Conservation (phyloP, 2,329 filamentous ascomycete species). For the Penicillium sp. region DNA sequence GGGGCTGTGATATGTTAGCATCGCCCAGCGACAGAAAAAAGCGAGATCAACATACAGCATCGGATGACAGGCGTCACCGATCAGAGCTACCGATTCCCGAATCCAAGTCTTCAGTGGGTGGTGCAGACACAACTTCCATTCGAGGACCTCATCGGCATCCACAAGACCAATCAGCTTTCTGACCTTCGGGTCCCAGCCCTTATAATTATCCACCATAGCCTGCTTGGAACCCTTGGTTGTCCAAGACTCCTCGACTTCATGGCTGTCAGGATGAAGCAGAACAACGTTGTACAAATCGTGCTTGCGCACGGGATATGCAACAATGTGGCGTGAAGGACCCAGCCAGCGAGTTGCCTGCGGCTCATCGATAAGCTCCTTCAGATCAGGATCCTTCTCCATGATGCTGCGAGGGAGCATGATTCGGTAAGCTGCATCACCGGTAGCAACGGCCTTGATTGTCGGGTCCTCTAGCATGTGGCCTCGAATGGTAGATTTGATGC, state of each 20-base stretch:
- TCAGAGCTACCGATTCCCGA: constrained; percentile 33
- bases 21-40: not conserved
- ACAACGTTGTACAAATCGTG: constrained; percentile 64
- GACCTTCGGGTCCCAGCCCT: constrained; percentile 58
- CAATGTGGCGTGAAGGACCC: constrained; percentile 68
- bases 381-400: constrained; percentile 63
- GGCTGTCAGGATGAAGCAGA: constrained; percentile 57
- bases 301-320: constrained; percentile 68
- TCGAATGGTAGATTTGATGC: constrained; percentile 50
- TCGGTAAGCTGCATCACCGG: constrained; percentile 71
- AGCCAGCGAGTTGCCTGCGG: constrained; percentile 71
- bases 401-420: constrained; percentile 68
- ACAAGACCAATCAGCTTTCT: constrained; percentile 58
- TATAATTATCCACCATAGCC: constrained; percentile 58
- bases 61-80: constrained; percentile 46
- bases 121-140: constrained; percentile 38
- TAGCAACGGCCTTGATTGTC: constrained; percentile 36
- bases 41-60: constrained; percentile 34
- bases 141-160: constrained; percentile 48
- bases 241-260: constrained; percentile 60
- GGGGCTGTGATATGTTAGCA: constrained; percentile 21
- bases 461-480: constrained; percentile 35
- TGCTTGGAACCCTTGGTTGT: constrained; percentile 60
- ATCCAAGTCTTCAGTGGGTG: constrained; percentile 35
- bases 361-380: constrained; percentile 62